Base-by-base conservation (phyloP, 768 basidiomycete genomes). In the Panaeolus papilionaceus region DNA sequence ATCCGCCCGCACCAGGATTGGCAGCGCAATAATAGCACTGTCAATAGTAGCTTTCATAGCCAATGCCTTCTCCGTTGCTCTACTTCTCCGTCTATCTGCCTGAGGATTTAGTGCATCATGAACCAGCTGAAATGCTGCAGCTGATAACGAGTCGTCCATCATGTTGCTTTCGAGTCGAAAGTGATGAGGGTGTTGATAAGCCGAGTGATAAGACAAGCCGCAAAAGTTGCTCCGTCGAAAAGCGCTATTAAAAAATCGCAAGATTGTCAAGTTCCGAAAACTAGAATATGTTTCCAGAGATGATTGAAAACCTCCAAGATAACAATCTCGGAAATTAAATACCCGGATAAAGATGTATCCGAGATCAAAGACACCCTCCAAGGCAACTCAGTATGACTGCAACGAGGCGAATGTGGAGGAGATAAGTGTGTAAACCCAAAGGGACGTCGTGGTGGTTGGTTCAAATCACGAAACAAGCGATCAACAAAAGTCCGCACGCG, bases 31-130 rank as follows among this genome's bases (percentile, higher is more conserved):
- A 14, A 58, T 58, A 14, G 54, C 54, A 28, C 54, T 58, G 3
- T 78, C 74, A 40, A 88, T 78, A 42, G 82, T 76, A 12, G 73
- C 73, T 20, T 77, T 71, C 58, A 87, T 83, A 40, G 54, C 28
- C 28, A 33, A 14, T 2, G 54, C 54, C 28, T 58, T 58, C 54
- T 58, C 54, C 26, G 54, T 58, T 28, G 54, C 54, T 37, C 54
- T 58, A 33, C 54, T 58, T 16, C 54, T 58, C 28, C 54, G 54
- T 58, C 76, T 74, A 28, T 79, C 74, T 10, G 75, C 73, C 10
- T 72, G 70, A 26, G 68, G 64, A 61, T 69, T 63, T 3, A 74
- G 63, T 33, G 74, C 74, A 23, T 71, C 71, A 37, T 70, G 74
- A 4, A 75, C 73, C 64, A 75, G 74, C 37, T 70, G 65, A 23